phyloP scores from a whole-genome alignment of 352 stramenopile species.

The Globisporangium megalacanthum region DNA sequence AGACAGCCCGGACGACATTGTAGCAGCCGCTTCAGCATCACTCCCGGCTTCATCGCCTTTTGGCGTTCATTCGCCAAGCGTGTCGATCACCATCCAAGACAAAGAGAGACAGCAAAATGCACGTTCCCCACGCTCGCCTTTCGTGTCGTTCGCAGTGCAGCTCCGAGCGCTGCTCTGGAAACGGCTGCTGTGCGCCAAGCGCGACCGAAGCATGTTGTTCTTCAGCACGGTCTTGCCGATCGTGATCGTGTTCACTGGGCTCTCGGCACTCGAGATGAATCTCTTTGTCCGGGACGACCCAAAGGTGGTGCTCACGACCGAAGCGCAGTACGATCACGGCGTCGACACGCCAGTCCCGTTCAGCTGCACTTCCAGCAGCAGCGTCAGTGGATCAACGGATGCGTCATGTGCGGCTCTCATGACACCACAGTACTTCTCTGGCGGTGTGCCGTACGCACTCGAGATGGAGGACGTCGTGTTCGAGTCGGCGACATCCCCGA shows the following conservation, averaged over 20 bases:
- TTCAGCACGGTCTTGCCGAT: conserved; percentile 72
- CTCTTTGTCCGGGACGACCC: conserved; percentile 45
- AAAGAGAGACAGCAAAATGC: background rate
- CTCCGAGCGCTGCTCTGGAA: conserved; percentile 58
- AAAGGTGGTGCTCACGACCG: conserved; percentile 28
- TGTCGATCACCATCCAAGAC: background rate
- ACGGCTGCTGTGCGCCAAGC: conserved; percentile 38
- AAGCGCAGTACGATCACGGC: conserved; percentile 26
- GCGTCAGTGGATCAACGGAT: background rate
- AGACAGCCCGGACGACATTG: background rate
- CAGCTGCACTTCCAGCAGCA: conserved; percentile 22
- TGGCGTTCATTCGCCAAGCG: background rate
- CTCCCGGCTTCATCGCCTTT: too few species aligned
- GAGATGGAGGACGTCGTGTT: conserved; percentile 32
- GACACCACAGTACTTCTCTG: conserved; percentile 17
- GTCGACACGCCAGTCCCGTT: conserved; percentile 38
- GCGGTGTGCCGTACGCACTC: conserved; percentile 26
- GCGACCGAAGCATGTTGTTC: conserved; percentile 64
- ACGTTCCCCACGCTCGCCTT: background rate
- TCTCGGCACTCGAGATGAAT: conserved; percentile 54
- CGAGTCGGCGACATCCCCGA: conserved; percentile 20
- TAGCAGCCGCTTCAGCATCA: background rate
- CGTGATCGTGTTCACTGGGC: conserved; percentile 54
- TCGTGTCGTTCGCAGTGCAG: conserved; percentile 31
- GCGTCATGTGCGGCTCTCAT: conserved; percentile 20